These are phyloP conservation scores for Diaporthe citri DNA, from an alignment of 2,329 filamentous ascomycete species.

Conservation along the genomic window DNA sequence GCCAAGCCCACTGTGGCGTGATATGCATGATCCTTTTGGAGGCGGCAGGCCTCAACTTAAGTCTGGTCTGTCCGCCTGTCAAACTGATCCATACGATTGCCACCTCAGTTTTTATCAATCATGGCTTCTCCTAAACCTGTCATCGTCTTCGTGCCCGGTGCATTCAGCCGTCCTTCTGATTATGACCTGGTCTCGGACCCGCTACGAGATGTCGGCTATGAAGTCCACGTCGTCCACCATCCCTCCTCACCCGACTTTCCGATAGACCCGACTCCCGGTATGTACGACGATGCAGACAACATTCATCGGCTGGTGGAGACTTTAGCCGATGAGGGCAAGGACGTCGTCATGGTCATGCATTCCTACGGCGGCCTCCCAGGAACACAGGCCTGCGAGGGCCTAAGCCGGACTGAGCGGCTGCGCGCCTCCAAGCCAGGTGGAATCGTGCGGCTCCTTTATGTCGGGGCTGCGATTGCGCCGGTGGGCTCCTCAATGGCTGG, in stretches of 20 bases:
- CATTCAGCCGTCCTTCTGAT: conserved; percentile 20
- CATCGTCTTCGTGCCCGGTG: not conserved
- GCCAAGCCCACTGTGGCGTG: conserved; percentile 6
- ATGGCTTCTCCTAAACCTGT: not conserved
- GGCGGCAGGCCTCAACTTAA: not conserved
- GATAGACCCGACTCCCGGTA: not conserved
- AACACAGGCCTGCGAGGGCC: conserved; percentile 13
- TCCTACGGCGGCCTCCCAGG: not conserved
- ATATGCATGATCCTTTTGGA: not conserved
- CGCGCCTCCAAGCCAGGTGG: not conserved
- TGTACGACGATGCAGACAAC: conserved; percentile 2
- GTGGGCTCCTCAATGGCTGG: not conserved
- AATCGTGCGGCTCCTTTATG: not conserved
- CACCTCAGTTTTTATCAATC: not conserved
- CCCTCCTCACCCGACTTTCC: not conserved
- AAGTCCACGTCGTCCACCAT: not conserved
- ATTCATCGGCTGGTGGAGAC: not conserved
- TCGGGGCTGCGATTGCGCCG: not conserved
- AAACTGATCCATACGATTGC: not conserved
- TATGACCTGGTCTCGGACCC: not conserved
- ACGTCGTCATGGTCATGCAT: not conserved
- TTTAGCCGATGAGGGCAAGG: not conserved
- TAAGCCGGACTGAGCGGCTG: not conserved
- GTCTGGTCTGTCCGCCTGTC: not conserved
- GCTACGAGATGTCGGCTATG: not conserved